These are phyloP conservation scores for Daldinia loculata DNA, from an alignment of 495 filamentous ascomycete species.

Conservation along the genomic window DNA sequence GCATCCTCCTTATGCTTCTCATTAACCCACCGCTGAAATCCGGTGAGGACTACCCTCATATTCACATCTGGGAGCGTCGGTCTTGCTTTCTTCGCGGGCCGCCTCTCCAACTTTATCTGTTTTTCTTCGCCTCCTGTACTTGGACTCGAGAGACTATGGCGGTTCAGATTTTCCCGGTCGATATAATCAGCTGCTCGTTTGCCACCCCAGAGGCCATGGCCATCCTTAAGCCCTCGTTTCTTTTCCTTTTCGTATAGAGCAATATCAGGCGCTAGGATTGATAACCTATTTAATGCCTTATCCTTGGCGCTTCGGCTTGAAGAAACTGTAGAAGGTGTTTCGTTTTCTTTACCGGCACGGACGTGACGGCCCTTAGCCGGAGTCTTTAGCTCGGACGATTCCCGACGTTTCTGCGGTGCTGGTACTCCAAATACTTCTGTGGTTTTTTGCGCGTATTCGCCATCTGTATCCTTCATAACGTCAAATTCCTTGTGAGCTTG, in stretches of 20 bases:
- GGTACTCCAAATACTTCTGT: slow-evolving; percentile 43
- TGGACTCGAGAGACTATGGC: slow-evolving; percentile 47
- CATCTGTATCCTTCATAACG: slow-evolving; percentile 44
- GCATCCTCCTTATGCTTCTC: slow-evolving; percentile 74
- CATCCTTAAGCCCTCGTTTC: slow-evolving; percentile 77
- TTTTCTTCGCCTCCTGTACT: slow-evolving; percentile 52
- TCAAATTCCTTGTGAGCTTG: slow-evolving; percentile 48
- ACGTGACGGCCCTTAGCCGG: slow-evolving; percentile 55
- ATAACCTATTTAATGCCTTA: slow-evolving; percentile 76
- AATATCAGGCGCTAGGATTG: slow-evolving; percentile 81
- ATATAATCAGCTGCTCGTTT: slow-evolving; percentile 67
- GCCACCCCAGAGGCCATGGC: slow-evolving; percentile 75
- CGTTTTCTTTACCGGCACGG: slow-evolving; percentile 78
- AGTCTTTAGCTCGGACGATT: slow-evolving; percentile 46
- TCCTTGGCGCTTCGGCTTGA: slow-evolving; percentile 88
- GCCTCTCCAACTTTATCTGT: slow-evolving; percentile 57
- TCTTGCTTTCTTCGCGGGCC: slow-evolving; percentile 68
- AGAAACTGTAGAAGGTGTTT: slow-evolving; percentile 72
- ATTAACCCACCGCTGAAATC: slow-evolving; percentile 77
- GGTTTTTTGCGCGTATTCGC: slow-evolving; percentile 34
- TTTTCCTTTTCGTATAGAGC: slow-evolving; percentile 91
- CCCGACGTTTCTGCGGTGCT: slow-evolving; percentile 28
- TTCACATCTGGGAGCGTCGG: slow-evolving; percentile 64
- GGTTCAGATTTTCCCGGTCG: slow-evolving; percentile 56
- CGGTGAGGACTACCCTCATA: slow-evolving; percentile 79